Evolutionary conservation across 202 grass and related monocot species (phyloP), one percentile per base, ranked within the genome.

Genomic region (Carex sylvatica): DNA sequence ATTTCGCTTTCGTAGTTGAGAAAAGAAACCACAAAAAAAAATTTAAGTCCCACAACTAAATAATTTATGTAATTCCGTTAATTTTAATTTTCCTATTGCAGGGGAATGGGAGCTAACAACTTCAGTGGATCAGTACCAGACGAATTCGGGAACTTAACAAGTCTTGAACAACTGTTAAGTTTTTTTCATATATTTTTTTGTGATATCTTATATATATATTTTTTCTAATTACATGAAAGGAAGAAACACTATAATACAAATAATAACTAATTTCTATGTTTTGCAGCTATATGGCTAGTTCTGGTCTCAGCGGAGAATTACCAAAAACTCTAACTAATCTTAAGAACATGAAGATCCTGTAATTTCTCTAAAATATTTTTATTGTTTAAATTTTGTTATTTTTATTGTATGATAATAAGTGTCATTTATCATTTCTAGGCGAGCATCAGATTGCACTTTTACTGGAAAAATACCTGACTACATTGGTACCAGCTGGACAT

Each of bases 381-480:
- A 6, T 46, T 0, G 13, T 62, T 86, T 7, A 11, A 11, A 72
- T 80, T 84, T 61, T 61, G 56, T 88, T 38, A 3, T 38, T 63
- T 79, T 46, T 53, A 82, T 88, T 42, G 68, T 5, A 82, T 35
- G 3, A 68, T 47, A 68, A 79, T 20, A 54, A 6, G 83, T 66
- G 38, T 22, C 38, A 70, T 69, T 69, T 19, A 20, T 76, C 55
- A 65, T 65, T 68, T 65, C 61, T 69, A 98, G 96, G 51, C 90
- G 86, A 92, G 91, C 67, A 20, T 86, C 86, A 4, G 89, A 91
- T 76, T 93, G 91, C 22, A 73, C 88, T 81, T 98, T 98, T 82
- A 93, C 88, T 75, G 95, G 95, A 33, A 7, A 81, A 85, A 91
- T 98, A 83, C 92, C 95, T 80, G 92, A 95, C 67, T 95, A 78